Evolutionary conservation across 2,329 filamentous ascomycete species (phyloP).

Genomic region (Cercospora brassicicola): DNA sequence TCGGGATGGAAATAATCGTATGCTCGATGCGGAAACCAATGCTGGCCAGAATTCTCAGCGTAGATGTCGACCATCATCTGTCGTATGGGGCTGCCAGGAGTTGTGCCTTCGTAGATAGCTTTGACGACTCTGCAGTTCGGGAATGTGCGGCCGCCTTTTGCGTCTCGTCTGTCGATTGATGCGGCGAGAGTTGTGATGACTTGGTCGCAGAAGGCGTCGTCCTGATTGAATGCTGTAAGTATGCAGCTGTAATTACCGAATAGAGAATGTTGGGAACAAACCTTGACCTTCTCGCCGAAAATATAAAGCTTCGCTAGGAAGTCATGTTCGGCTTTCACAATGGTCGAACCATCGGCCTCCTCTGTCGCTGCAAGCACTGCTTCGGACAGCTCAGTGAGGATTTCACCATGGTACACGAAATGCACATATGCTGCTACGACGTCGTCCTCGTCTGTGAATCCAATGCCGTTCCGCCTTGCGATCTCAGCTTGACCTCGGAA

Average conservation of each 20-base stretch:
- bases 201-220: conserved; percentile 11
- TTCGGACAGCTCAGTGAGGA: conserved; percentile 6
- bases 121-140: conserved; percentile 5
- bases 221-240: neutral
- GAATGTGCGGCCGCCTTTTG: neutral
- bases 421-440: conserved; percentile 13
- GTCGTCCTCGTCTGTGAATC: conserved; percentile 7
- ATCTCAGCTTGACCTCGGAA: neutral
- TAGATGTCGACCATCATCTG: conserved; percentile 11
- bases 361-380: conserved; percentile 2
- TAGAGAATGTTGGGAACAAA: no score
- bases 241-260: neutral
- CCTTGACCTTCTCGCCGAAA: conserved; percentile 4
- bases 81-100: neutral
- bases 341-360: neutral
- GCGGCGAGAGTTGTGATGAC: conserved; percentile 1
- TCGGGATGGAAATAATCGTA: conserved; percentile 9
- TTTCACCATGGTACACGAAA: neutral
- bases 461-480: neutral
- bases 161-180: conserved; percentile 6
- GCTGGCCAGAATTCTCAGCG: neutral
- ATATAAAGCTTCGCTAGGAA: conserved; percentile 10
- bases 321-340: conserved; percentile 1
- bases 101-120: conserved; percentile 5
- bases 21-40: conserved; percentile 1